A percentile compares a stretch with the other conserved stretches of the same genome.
phyloP scores from a whole-genome alignment of 345 rosid genomes.

The Eucalyptus pauciflora region DNA sequence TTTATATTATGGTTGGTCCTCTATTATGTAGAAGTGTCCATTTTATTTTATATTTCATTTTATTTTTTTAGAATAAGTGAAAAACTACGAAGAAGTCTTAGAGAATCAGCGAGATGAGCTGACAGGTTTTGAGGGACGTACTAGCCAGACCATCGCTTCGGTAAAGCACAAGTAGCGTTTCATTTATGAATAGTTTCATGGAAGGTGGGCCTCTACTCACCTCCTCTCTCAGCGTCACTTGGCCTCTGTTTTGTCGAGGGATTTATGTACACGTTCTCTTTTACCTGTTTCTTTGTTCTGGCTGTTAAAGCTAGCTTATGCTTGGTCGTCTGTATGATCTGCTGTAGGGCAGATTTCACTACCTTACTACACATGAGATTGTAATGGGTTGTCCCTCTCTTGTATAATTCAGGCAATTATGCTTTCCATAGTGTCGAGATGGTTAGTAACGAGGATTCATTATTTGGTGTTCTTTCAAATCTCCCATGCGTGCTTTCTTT shows the following conservation, averaged over 20 bases:
- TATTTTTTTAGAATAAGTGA: background rate
- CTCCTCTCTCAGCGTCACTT: background rate
- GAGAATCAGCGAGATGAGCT: background rate
- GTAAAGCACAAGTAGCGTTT: background rate
- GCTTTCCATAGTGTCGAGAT: background rate
- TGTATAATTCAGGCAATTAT: background rate
- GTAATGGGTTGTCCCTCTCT: background rate
- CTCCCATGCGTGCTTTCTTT: background rate
- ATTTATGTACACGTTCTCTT: background rate
- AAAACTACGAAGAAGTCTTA: background rate
- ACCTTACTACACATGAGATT: background rate
- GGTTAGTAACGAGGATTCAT: background rate
- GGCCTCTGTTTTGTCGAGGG: background rate
- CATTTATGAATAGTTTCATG: background rate
- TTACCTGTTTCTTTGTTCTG: background rate
- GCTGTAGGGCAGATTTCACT: background rate
- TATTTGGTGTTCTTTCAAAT: background rate
- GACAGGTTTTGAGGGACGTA: background rate
- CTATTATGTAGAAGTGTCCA: background rate
- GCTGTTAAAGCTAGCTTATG: background rate
- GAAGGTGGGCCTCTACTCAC: background rate
- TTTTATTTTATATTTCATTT: background rate
- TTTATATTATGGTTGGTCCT: background rate
- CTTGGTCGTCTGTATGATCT: background rate
- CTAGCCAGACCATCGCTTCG: background rate